Evolutionary conservation across 139 green algal genomes (phyloP).

Genomic region (Eudorina sp.): DNA sequence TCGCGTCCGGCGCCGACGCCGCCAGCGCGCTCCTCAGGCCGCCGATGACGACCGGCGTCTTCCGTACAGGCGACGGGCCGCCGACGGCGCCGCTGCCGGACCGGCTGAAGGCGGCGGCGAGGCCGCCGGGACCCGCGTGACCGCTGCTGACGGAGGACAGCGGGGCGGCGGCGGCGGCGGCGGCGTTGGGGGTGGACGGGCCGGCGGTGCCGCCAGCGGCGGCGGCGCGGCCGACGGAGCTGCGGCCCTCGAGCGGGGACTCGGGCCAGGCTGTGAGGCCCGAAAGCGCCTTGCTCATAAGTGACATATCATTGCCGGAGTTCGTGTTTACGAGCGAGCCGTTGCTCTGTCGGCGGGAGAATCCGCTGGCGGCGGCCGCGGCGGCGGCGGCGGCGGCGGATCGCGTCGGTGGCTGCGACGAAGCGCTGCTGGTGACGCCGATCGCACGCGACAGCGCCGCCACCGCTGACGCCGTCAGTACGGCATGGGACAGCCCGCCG

Average conservation of each 20-base stretch:
- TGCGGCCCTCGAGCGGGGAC: constrained; percentile 15
- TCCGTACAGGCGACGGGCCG: neutral
- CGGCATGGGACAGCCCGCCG: neutral
- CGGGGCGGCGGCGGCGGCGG: neutral
- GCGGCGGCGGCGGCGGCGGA: neutral
- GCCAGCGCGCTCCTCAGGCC: constrained; percentile 5
- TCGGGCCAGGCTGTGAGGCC: constrained; percentile 27
- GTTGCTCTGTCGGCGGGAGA: constrained; percentile 5
- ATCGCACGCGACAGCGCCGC: neutral
- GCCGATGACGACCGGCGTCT: neutral
- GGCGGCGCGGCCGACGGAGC: neutral
- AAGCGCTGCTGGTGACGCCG: neutral
- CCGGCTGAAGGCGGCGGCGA: neutral
- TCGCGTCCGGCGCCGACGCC: neutral
- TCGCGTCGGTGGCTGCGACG: neutral
- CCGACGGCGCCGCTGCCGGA: neutral
- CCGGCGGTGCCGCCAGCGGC: neutral
- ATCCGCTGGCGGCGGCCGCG: neutral
- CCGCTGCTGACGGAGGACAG: neutral
- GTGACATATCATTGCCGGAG: neutral
- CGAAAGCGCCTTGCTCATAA: constrained; percentile 9
- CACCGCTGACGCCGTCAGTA: neutral
- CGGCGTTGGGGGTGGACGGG: neutral
- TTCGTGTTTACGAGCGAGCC: neutral
- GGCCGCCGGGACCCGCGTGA: neutral